These are phyloP conservation scores for Lactifluus hygrophoroides DNA, from an alignment of 768 basidiomycete species.

Conservation along the genomic window DNA sequence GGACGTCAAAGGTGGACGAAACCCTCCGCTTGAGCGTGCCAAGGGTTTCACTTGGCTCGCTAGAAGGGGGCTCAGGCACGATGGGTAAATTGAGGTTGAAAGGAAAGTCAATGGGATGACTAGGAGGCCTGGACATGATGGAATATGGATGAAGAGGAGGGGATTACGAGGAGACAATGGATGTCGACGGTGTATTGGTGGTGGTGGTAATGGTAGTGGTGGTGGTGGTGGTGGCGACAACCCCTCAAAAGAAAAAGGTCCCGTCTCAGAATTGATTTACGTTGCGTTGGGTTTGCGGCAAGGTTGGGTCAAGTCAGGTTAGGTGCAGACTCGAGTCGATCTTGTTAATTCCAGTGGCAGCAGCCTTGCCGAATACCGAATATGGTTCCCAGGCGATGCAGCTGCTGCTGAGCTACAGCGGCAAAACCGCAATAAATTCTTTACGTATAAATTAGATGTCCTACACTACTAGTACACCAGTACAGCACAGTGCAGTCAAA, in stretches of 20 bases:
- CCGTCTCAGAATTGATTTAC: background rate
- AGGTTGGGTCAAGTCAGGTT: background rate
- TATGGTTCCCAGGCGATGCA: background rate
- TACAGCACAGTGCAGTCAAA: too few species aligned
- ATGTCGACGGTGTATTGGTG: background rate
- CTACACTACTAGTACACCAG: too few species aligned
- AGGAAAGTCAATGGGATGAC: slow-evolving; percentile 36
- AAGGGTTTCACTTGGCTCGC: slow-evolving; percentile 1
- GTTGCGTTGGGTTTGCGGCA: background rate
- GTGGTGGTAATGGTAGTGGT: background rate
- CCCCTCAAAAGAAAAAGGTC: background rate
- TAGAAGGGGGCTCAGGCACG: background rate
- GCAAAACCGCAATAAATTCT: background rate
- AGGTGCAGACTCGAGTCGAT: too few species aligned
- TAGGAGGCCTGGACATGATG: background rate
- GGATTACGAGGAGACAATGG: background rate
- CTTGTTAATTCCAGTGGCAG: too few species aligned
- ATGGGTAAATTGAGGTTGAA: slow-evolving; percentile 23
- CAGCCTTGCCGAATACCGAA: too few species aligned
- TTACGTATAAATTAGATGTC: background rate
- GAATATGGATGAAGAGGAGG: background rate
- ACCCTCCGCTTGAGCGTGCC: slow-evolving; percentile 19
- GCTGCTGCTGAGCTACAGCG: background rate
- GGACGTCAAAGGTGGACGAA: slow-evolving; percentile 14
- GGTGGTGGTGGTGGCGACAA: background rate